These are phyloP conservation scores for Vitis hybrid DNA, from an alignment of 177 flowering plant genomes.

Conservation along the genomic window DNA sequence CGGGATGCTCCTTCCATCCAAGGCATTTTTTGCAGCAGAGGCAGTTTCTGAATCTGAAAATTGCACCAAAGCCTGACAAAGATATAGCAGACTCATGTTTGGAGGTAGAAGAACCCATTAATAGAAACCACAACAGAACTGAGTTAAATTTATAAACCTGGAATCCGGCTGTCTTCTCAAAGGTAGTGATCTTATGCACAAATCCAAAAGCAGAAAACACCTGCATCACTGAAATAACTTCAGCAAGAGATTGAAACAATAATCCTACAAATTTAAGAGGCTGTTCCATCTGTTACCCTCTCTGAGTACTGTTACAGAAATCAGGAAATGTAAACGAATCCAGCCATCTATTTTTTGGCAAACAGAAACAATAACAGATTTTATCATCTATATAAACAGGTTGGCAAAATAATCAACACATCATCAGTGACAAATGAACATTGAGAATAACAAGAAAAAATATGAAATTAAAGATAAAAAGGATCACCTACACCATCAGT, in stretches of 20 bases:
- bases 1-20: conserved; percentile 95
- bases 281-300: neutral
- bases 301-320: no score
- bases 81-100: neutral
- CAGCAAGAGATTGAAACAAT: neutral
- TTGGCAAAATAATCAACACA: neutral
- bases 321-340: neutral
- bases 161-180: conserved; percentile 97
- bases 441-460: no score
- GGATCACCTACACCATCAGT: no score
- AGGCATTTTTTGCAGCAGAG: conserved; percentile 74
- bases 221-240: conserved; percentile 47
- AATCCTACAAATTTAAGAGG: neutral
- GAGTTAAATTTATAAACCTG: conserved; percentile 51
- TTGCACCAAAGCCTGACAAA: conserved; percentile 82
- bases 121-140: neutral
- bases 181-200: conserved; percentile 96
- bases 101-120: neutral
- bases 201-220: conserved; percentile 97
- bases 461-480: no score
- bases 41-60: conserved; percentile 87
- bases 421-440: no score
- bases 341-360: neutral
- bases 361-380: neutral
- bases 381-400: neutral